Base-by-base conservation (phyloP, 1,284 basidiomycete species). In the Wallemia hederae region DNA sequence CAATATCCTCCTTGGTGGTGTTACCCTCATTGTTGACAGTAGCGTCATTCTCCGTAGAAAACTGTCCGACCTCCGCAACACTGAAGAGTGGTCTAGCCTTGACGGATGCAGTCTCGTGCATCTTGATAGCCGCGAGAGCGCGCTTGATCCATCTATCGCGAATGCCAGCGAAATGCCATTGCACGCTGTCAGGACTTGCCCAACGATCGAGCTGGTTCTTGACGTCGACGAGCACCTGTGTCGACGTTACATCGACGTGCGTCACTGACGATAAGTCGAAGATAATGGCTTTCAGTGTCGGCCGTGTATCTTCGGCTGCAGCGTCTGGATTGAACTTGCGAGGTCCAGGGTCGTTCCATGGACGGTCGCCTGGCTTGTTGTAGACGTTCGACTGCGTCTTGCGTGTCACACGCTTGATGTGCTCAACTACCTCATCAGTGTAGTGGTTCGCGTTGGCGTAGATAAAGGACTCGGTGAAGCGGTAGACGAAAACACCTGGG, bases 201-300 rank as follows among this genome's bases (percentile, higher is more conserved):
- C 89, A 97, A 67, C 81, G 78, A 69, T 96, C 88, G 24, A 97
- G 77, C 68, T 87, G 85, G 57, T 74, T 79, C 22, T 88, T 79
- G 0, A 89, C 80, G 69, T 98, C 92, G 61, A 94, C 82, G 28
- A 98, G 75, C 33, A 86, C 80, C 70, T 98, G 92, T 1, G 91
- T 78, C 49, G 85, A 84, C 0, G 94, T 97, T 15, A 83, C 85
- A 65, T 89, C 85, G 33, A 88, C 75, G 62, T 85, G 82, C 1
- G 82, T 79, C 81, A 96, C 84, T 49, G 79, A 74, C 55, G 85
- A 82, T 68, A 97, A 91, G 70, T 98, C 92, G 24, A 97, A 75
- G 33, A 98, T 83, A 65, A 98, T 78, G 9, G 91, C 89, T 60
- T 80, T 80, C 31, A 97, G 74, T 5, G 75, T 68, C 0, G 90